Evolutionary conservation across 768 basidiomycete genomes (phyloP), one percentile per base, ranked within the genome.

Genomic region (Lactarius sp.): DNA sequence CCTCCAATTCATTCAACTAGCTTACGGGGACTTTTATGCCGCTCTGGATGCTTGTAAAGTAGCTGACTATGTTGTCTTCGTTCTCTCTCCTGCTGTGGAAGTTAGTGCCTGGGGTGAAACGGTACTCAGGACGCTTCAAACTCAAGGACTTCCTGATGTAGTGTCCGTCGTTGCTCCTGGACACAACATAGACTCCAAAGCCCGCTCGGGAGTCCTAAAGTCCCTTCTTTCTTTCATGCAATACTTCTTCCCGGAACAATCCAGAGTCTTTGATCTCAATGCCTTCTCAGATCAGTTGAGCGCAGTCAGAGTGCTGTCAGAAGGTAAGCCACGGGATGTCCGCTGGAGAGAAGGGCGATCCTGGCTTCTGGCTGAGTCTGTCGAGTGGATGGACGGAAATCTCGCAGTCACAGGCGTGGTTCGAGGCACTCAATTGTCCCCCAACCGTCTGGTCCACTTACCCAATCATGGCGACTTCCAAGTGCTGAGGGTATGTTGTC

Each of bases 191-290:
- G 88, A 87, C 61, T 68, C 76, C 6, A 93, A 93, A 75, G 76
- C 83, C 37, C 84, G 84, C 36, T 70, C 83, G 1, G 83, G 83
- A 18, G 81, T 94, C 52, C 76, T 92, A 60, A 94, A 92, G 76
- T 97, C 94, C 1, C 80, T 98, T 5, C 81, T 96, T 9, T 97
- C 94, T 10, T 99, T 98, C 78, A 86, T 95, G 61, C 87, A 88
- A 67, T 98, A 98, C 76, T 99, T 98, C 74, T 90, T 92, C 64
- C 96, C 96, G 2, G 79, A 82, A 27, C 88, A 94, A 70, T 76
- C 80, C 8, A 81, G 87, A 39, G 80, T 98, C 0, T 90, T 86
- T 70, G 92, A 94, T 74, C 74, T 93, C 52, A 79, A 84, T 59
- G 73, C 75, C 1, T 69, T 79, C 27, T 79, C 88, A 5, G 94